Evolutionary conservation across 345 rosid species (phyloP).

Genomic region (Salix purpurea): DNA sequence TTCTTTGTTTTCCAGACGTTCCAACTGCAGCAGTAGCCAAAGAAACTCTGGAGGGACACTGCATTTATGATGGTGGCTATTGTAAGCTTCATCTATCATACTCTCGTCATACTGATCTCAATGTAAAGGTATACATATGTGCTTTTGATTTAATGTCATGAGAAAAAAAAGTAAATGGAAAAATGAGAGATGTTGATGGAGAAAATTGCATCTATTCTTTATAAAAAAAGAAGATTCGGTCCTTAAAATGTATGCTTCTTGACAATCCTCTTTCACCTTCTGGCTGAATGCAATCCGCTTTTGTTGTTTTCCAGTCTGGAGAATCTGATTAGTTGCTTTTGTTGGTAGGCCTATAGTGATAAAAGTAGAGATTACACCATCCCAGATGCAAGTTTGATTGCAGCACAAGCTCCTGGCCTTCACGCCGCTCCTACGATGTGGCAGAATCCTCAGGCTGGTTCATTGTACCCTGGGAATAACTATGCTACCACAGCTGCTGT

Average conservation of each 20-base stretch:
- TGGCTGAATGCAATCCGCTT: neutral
- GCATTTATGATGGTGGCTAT: slow-evolving; percentile 99
- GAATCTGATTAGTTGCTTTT: slow-evolving; percentile 4
- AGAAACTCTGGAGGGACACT: slow-evolving; percentile 90
- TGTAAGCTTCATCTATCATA: slow-evolving; percentile 99
- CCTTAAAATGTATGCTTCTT: slow-evolving; percentile 50
- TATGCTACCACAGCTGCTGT: slow-evolving; percentile 35
- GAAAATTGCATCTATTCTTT: slow-evolving; percentile 36
- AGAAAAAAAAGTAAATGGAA: slow-evolving; percentile 14
- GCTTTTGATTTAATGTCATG: slow-evolving; percentile 56
- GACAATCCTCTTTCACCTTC: slow-evolving; percentile 15
- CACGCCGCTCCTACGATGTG: slow-evolving; percentile 48
- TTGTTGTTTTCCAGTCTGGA: neutral
- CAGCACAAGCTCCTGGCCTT: slow-evolving; percentile 43
- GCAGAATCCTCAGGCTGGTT: slow-evolving; percentile 56
- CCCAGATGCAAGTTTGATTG: slow-evolving; percentile 50
- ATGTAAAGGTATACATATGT: slow-evolving; percentile 90
- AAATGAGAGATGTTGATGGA: slow-evolving; percentile 25
- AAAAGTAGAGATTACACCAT: slow-evolving; percentile 93
- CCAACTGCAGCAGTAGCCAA: slow-evolving; percentile 79
- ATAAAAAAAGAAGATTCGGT: slow-evolving; percentile 32
- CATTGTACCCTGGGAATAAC: slow-evolving; percentile 38
- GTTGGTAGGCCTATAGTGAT: slow-evolving; percentile 72
- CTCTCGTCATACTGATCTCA: slow-evolving; percentile 99
- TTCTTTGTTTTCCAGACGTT: slow-evolving; percentile 48